Percentiles rank a stretch among this genome's conserved stretches.
These are phyloP conservation scores for Podospora anserina DNA, from an alignment of 495 filamentous ascomycete genomes.

Conservation along the genomic window DNA sequence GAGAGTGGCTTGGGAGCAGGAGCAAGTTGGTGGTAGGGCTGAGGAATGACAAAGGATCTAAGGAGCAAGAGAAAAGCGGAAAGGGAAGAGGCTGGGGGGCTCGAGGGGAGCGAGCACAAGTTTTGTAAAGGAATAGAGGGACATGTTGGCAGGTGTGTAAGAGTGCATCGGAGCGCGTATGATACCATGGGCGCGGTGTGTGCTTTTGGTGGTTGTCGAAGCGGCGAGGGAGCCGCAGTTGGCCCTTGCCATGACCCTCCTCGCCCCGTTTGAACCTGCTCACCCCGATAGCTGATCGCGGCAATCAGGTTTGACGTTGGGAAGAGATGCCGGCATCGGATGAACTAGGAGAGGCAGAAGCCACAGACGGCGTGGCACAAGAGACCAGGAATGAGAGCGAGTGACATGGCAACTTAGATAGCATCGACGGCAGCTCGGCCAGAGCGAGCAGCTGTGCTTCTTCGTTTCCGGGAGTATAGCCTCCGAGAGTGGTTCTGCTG, in stretches of 20 bases:
- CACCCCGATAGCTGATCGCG: conserved; percentile 12
- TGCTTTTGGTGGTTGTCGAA: conserved; percentile 3
- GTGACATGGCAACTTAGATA: conserved; percentile 25
- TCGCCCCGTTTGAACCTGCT: neutral
- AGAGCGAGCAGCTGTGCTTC: conserved; percentile 14
- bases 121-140: conserved; percentile 2
- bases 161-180: conserved; percentile 3
- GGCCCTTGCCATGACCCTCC: conserved; percentile 20
- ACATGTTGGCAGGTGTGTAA: conserved; percentile 9
- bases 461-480: conserved; percentile 26
- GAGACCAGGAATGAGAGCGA: conserved; percentile 22
- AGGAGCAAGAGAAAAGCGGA: neutral
- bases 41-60: neutral
- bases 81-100: neutral
- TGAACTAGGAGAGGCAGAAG: conserved; percentile 15
- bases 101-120: conserved; percentile 4
- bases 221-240: conserved; percentile 14
- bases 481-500: conserved; percentile 17
- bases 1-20: conserved; percentile 9
- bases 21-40: neutral
- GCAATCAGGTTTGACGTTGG: conserved; percentile 19
- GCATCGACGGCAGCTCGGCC: conserved; percentile 17
- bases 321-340: conserved; percentile 26
- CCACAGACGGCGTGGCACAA: conserved; percentile 23
- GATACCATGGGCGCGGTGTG: neutral